phyloP scores from a whole-genome alignment of 164 flowering plant genomes.

The Vitis cinerea region DNA sequence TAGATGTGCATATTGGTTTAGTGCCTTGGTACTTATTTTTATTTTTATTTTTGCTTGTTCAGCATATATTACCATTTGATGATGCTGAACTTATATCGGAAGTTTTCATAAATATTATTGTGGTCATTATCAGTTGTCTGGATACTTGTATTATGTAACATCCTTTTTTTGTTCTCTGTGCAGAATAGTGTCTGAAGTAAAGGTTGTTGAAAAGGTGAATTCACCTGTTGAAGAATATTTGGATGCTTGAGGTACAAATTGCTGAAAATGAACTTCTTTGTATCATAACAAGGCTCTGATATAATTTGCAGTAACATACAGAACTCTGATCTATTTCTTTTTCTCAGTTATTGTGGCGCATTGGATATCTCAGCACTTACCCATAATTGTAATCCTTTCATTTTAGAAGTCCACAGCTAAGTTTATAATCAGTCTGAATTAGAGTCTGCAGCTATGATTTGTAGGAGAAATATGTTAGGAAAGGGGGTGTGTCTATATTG shows the following conservation, averaged over 20 bases:
- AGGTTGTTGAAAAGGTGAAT: constrained; percentile 28
- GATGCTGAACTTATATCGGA: too few species aligned
- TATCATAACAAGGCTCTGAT: constrained; percentile 24
- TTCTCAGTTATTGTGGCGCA: constrained; percentile 16
- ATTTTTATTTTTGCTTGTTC: too few species aligned
- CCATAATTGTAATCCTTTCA: neutral
- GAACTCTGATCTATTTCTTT: constrained; percentile 6
- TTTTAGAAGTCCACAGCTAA: constrained; percentile 10
- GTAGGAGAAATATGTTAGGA: constrained; percentile 1
- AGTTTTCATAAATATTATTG: too few species aligned
- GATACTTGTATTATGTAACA: neutral
- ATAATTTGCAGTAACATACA: constrained; percentile 8
- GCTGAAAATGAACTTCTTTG: constrained; percentile 19
- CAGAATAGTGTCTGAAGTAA: constrained; percentile 34
- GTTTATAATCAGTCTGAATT: constrained; percentile 3
- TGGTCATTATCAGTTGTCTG: neutral
- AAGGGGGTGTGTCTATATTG: constrained; percentile 3
- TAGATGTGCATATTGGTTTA: too few species aligned
- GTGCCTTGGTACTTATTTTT: too few species aligned
- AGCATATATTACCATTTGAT: too few species aligned
- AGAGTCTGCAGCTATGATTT: constrained; percentile 4
- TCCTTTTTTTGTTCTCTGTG: constrained; percentile 13
- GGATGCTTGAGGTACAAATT: constrained; percentile 19
- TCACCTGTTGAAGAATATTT: constrained; percentile 21
- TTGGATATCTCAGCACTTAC: constrained; percentile 20